A percentile compares a stretch with the other conserved stretches of the same genome.
phyloP scores from a whole-genome alignment of 768 basidiomycete genomes.

The Trametopsis cervina region DNA sequence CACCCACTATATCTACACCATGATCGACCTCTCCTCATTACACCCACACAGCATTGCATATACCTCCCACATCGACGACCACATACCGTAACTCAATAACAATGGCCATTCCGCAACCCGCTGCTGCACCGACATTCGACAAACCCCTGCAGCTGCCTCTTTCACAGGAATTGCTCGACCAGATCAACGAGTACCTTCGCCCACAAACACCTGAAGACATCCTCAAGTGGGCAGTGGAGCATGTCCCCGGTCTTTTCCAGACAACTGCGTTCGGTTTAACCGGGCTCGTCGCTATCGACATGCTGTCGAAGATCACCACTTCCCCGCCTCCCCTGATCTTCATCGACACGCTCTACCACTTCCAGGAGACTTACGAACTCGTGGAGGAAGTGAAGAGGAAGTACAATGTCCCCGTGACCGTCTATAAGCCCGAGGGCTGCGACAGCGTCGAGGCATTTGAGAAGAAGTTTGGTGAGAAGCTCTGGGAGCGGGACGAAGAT shows the following conservation, averaged over 20 bases:
- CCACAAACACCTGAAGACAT: constrained; percentile 76
- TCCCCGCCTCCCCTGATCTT: constrained; percentile 83
- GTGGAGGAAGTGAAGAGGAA: constrained; percentile 71
- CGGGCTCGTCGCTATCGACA: constrained; percentile 88
- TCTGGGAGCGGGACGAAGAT: constrained; percentile 87
- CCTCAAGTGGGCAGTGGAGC: constrained; percentile 74
- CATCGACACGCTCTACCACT: constrained; percentile 95
- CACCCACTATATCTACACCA: constrained; percentile 4
- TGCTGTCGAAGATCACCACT: constrained; percentile 78
- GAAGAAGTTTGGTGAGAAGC: constrained; percentile 61
- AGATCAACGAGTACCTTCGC: constrained; percentile 70
- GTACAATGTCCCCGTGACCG: constrained; percentile 68
- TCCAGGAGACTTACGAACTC: constrained; percentile 86
- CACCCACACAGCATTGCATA: neutral
- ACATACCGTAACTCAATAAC: neutral
- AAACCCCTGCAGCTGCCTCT: constrained; percentile 52
- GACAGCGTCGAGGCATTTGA: constrained; percentile 70
- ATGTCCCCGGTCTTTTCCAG: constrained; percentile 79
- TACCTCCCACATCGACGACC: neutral
- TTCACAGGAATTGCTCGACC: constrained; percentile 46
- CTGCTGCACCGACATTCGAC: constrained; percentile 25
- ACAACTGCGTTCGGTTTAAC: constrained; percentile 97
- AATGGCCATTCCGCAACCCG: constrained; percentile 2
- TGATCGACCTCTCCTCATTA: neutral
- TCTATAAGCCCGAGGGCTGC: constrained; percentile 75